These are phyloP conservation scores for Flaveria linearis DNA, from an alignment of 129 eudicot genomes.

Conservation along the genomic window DNA sequence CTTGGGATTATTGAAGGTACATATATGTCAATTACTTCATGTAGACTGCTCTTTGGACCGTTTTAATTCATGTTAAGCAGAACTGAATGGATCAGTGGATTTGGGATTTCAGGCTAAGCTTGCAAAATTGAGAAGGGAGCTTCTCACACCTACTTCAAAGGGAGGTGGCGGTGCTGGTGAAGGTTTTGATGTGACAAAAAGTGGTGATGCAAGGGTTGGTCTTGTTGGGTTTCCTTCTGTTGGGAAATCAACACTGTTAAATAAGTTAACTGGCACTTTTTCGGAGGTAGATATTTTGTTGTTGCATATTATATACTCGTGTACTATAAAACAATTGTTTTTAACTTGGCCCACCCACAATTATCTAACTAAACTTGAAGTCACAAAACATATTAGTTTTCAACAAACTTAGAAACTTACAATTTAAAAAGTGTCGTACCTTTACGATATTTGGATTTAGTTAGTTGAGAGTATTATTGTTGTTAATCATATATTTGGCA, in stretches of 20 bases:
- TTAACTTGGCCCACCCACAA: background rate
- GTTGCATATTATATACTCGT: background rate
- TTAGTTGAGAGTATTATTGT: slow-evolving; percentile 9
- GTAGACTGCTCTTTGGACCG: slow-evolving; percentile 1
- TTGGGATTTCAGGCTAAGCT: slow-evolving; percentile 73
- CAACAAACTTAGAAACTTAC: background rate
- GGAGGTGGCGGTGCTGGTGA: slow-evolving; percentile 99
- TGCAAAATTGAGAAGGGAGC: slow-evolving; percentile 93
- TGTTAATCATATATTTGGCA: background rate
- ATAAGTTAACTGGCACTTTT: slow-evolving; percentile 92
- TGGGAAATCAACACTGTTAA: slow-evolving; percentile 93
- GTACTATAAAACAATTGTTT: background rate
- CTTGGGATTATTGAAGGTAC: slow-evolving; percentile 94
- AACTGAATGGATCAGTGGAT: slow-evolving; percentile 20
- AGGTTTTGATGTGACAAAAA: slow-evolving; percentile 99
- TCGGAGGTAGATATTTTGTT: slow-evolving; percentile 69
- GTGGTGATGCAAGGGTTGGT: slow-evolving; percentile 98
- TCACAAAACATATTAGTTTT: background rate
- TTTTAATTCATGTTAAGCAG: slow-evolving; percentile 6
- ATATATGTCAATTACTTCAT: slow-evolving; percentile 7
- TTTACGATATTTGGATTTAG: background rate
- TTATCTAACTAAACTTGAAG: slow-evolving; percentile 10
- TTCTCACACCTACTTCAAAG: slow-evolving; percentile 80
- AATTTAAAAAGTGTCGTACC: background rate
- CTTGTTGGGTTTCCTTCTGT: slow-evolving; percentile 98